A percentile compares a stretch with the other conserved stretches of the same genome.
Evolutionary conservation across 495 filamentous ascomycete species (phyloP).

Genomic region (Penicillium egyptiacum): DNA sequence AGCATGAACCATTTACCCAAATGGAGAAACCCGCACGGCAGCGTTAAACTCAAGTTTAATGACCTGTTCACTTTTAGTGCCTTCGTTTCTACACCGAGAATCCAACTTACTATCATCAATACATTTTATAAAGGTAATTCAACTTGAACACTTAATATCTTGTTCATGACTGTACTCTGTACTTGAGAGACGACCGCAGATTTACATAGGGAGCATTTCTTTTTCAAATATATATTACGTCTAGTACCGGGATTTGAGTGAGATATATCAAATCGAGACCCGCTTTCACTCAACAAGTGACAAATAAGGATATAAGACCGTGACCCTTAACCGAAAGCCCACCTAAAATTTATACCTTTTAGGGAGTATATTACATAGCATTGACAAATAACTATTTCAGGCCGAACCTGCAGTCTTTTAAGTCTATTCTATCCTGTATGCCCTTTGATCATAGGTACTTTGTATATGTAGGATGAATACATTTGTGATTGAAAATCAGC

Average conservation of each 20-base stretch:
- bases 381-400: not conserved
- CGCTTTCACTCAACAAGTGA: not conserved
- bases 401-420: not conserved
- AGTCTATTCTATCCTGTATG: not conserved
- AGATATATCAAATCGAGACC: not conserved
- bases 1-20: slow-evolving; percentile 10
- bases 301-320: not conserved
- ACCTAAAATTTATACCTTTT: not conserved
- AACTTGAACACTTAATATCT: not conserved
- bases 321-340: not conserved
- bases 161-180: not conserved
- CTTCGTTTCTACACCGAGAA: no score
- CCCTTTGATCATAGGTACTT: not conserved
- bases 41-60: no score
- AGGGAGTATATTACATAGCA: not conserved
- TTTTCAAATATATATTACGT: not conserved
- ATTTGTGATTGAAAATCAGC: no score
- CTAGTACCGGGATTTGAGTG: not conserved
- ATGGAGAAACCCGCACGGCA: not conserved
- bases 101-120: no score
- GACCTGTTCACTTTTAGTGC: no score
- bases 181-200: not conserved
- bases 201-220: not conserved
- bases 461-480: no score
- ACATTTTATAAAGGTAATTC: not conserved